Conservation (phyloP, 1,284 basidiomycete species). For the Apiotrichum veenhuisii region DNA sequence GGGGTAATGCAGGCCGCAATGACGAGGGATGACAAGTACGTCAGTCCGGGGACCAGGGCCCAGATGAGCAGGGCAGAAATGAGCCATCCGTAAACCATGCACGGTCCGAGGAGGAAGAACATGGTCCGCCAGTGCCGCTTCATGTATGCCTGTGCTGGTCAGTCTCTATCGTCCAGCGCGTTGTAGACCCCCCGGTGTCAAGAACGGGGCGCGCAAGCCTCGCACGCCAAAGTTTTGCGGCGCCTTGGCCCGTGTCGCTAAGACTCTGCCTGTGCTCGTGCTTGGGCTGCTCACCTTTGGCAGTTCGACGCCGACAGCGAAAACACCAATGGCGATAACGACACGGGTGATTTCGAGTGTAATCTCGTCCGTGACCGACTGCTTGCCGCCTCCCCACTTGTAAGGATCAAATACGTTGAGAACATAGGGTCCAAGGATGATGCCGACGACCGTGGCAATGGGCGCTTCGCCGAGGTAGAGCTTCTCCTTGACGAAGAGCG, state of each 20-base stretch:
- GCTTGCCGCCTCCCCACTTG: slow-evolving; percentile 63
- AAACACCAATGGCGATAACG: slow-evolving; percentile 93
- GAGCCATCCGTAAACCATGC: slow-evolving; percentile 85
- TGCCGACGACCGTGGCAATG: slow-evolving; percentile 90
- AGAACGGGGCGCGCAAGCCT: not conserved
- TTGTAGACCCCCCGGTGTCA: too few relatives aligned
- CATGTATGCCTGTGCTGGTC: slow-evolving; percentile 65
- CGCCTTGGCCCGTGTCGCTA: not conserved
- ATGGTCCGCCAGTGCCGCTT: slow-evolving; percentile 83
- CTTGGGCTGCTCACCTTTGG: slow-evolving; percentile 58
- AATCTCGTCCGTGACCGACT: slow-evolving; percentile 61
- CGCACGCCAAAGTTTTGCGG: too few relatives aligned
- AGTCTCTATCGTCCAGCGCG: not conserved
- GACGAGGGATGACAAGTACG: slow-evolving; percentile 79
- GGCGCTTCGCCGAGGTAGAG: slow-evolving; percentile 96
- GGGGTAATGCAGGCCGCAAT: slow-evolving; percentile 93
- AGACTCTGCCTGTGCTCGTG: not conserved
- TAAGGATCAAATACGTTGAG: slow-evolving; percentile 82
- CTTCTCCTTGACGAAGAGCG: slow-evolving; percentile 81
- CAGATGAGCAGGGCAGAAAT: slow-evolving; percentile 81
- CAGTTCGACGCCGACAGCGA: slow-evolving; percentile 94
- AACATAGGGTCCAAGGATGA: slow-evolving; percentile 84
- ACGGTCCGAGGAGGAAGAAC: slow-evolving; percentile 77
- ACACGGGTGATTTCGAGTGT: slow-evolving; percentile 91
- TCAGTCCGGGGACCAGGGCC: slow-evolving; percentile 78